Evolutionary conservation across 2,329 filamentous ascomycete genomes (phyloP), one percentile per base, ranked within the genome.

Genomic region (Macrophomina phaseolina): DNA sequence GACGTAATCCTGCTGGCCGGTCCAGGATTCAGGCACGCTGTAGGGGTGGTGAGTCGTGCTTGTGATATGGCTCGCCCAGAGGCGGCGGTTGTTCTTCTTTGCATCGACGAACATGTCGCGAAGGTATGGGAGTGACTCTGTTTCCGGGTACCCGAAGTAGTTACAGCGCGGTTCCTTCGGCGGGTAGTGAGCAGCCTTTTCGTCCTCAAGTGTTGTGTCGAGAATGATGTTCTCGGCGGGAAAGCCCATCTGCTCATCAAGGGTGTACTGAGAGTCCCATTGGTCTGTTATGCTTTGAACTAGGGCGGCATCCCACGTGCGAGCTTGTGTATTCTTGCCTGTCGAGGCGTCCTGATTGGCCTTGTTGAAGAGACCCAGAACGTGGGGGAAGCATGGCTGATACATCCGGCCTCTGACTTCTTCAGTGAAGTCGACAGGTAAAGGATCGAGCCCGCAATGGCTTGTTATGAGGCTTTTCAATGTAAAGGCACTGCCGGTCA

Each of bases 121-220:
- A 58, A 76, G 71, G 56, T 81, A 81, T 5, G 79, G 79, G 67
- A 76, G 76, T 0, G 81, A 70, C 48, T 80, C 79, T 5, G 74
- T 73, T 67, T 83, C 81, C 5, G 80, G 71, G 62, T 71, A 81
- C 67, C 81, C 81, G 70, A 82, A 83, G 67, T 82, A 83, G 68
- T 82, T 82, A 66, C 76, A 71, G 63, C 76, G 73, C 67, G 74
- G 61, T 32, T 73, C 63, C 18, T 67, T 64, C 3, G 67, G 67
- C 66, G 70, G 77, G 67, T 70, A 81, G 69, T 77, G 70, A 56
- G 75, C 76, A 16, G 77, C 73, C 1, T 55, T 64, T 5, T 67
- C 63, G n/a, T 73, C 67, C 4, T 67, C 68, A 7, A 80, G 70
- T 53, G 64, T 67, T 1, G 42, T 12, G 14, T 53, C 62, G 8